Evolutionary conservation across 83 land plant species (phyloP).

Genomic region (Larix sibirica): DNA sequence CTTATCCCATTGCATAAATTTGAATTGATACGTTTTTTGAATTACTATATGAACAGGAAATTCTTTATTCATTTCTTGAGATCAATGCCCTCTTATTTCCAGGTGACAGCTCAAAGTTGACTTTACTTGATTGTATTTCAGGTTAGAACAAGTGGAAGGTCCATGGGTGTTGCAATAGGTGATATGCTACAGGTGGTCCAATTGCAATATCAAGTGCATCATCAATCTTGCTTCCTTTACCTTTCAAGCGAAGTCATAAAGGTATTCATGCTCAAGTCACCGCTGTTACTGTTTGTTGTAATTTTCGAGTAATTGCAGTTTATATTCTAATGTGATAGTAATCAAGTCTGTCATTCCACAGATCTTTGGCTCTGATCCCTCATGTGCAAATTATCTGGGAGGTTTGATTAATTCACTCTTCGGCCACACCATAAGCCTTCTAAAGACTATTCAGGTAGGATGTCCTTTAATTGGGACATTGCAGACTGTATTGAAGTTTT

Average conservation of each 20-base stretch:
- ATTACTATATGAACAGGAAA: not conserved
- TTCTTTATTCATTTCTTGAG: not conserved
- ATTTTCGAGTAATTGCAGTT: not conserved
- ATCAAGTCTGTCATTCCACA: slow-evolving; percentile 15
- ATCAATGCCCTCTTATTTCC: not conserved
- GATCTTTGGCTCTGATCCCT: slow-evolving; percentile 90
- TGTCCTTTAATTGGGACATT: not conserved
- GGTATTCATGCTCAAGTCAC: slow-evolving; percentile 35
- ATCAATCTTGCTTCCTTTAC: slow-evolving; percentile 93
- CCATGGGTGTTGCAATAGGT: slow-evolving; percentile 79
- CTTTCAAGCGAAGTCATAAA: slow-evolving; percentile 99
- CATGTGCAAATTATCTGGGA: slow-evolving; percentile 79
- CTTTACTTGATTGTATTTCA: slow-evolving; percentile 15
- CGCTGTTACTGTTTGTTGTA: slow-evolving; percentile 1
- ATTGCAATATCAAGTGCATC: slow-evolving; percentile 73
- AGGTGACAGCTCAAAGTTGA: not conserved
- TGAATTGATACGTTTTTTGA: not conserved
- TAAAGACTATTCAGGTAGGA: slow-evolving; percentile 79
- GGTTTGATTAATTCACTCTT: slow-evolving; percentile 75
- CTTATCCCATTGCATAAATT: too few relatives aligned
- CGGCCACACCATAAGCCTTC: slow-evolving; percentile 65
- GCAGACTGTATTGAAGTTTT: not conserved
- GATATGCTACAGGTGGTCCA: slow-evolving; percentile 89
- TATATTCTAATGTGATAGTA: not conserved
- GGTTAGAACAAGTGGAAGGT: slow-evolving; percentile 84